Base-by-base conservation (phyloP, 306 rosid genomes). In the Ormosia semicastrata region DNA sequence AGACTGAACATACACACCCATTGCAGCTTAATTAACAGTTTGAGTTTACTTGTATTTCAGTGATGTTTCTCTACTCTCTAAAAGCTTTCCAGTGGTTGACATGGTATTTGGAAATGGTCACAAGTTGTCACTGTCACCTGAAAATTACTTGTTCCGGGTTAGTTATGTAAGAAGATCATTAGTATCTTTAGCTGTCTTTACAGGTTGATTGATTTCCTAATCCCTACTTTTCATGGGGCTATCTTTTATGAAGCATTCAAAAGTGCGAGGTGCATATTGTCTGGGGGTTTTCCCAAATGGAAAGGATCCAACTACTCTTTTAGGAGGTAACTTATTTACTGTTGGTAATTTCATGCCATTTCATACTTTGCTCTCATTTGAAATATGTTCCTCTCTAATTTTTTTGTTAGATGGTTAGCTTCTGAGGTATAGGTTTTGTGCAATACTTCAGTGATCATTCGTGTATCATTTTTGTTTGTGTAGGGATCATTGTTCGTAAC, bases 401-500 rank as follows among this genome's bases (percentile, higher is more conserved):
- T 66, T 76, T 63, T n/a, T 68, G n/a, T 67, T 49, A 52, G 53
- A 14, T 37, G 39, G 40, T 11, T 60, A 46, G 78, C 63, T 77
- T 80, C 69, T 54, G 60, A 36, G 15, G 36, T 49, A 18, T 67
- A 57, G 80, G 49, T 18, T 18, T 82, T 82, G 70, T 76, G 5
- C 63, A 1, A 30, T 46, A 47, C 82, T 69, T 73, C 12, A 32
- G 57, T 56, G 59, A 65, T 70, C 36, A 30, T 41, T 76, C 43
- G 54, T 14, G 8, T 76, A 53, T 50, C 41, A 44, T 37, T 71
- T 68, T 85, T 79, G 37, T 58, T 71, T 80, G 52, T 74, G 18
- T 43, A 96, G 99, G 98, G 50, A 96, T 95, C 43, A 7, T 95
- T 76, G 99, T 92, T 66, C 97, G 99, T 64, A 96, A 96, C 84